Evolutionary conservation across 148 eudicot species (phyloP).

Genomic region (Dysphania ambrosioides): DNA sequence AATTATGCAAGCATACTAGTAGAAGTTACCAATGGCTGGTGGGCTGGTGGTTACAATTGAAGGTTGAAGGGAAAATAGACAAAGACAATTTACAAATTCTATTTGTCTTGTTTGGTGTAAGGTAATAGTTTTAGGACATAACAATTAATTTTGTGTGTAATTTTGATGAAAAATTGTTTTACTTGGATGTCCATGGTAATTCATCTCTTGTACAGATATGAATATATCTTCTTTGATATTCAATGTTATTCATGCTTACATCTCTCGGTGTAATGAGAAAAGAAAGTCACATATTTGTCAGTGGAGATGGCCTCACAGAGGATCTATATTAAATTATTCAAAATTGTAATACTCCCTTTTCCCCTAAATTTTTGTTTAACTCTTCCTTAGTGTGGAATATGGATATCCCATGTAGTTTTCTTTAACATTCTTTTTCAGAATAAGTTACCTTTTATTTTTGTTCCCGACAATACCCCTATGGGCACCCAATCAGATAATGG

Average conservation of each 20-base stretch:
- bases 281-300: neutral
- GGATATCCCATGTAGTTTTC: neutral
- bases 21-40: too few species aligned
- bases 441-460: neutral
- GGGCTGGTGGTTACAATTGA: too few species aligned
- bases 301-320: neutral
- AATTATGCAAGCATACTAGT: neutral
- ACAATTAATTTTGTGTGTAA: neutral
- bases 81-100: neutral
- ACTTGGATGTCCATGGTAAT: neutral
- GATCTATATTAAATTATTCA: neutral
- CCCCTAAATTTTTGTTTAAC: too few species aligned
- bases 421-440: too few species aligned
- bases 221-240: neutral
- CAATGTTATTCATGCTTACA: neutral
- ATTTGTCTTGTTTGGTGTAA: neutral
- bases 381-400: neutral
- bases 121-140: neutral
- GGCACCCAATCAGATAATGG: neutral
- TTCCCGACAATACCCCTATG: neutral
- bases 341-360: neutral
- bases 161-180: neutral
- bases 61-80: neutral
- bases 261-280: neutral
- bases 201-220: neutral